Conservation (phyloP, 345 rosid genomes). For the Lumnitzera littorea region DNA sequence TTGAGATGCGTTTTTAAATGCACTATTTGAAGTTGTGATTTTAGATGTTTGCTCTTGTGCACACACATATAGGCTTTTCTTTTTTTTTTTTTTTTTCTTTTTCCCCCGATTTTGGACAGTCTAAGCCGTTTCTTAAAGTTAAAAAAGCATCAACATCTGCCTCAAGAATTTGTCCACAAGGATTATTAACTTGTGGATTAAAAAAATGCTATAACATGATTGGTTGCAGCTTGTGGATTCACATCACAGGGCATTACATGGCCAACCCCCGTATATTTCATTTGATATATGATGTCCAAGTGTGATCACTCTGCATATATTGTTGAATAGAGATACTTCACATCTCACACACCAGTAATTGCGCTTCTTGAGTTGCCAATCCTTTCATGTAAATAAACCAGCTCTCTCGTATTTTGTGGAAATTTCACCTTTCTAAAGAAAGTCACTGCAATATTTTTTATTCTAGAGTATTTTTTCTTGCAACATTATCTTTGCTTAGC, state of each 20-base stretch:
- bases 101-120: too few relatives aligned
- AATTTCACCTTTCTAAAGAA: too few relatives aligned
- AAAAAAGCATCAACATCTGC: too few relatives aligned
- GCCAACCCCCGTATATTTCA: background rate
- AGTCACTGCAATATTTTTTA: too few relatives aligned
- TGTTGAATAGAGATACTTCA: background rate
- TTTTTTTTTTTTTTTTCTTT: too few relatives aligned
- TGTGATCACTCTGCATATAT: too few relatives aligned
- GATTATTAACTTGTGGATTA: background rate
- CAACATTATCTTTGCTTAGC: too few relatives aligned
- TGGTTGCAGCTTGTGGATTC: too few relatives aligned
- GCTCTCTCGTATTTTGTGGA: background rate
- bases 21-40: slow-evolving; percentile 65
- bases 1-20: slow-evolving; percentile 44
- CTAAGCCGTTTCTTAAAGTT: too few relatives aligned
- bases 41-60: slow-evolving; percentile 61
- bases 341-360: background rate
- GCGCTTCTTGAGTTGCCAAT: background rate
- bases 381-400: background rate
- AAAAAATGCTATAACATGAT: background rate
- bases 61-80: too few relatives aligned
- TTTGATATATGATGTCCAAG: background rate
- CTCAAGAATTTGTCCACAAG: background rate
- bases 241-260: too few relatives aligned
- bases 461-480: too few relatives aligned